These are phyloP conservation scores for Colletotrichum sp. DNA, from an alignment of 2,329 filamentous ascomycete genomes.

Conservation along the genomic window DNA sequence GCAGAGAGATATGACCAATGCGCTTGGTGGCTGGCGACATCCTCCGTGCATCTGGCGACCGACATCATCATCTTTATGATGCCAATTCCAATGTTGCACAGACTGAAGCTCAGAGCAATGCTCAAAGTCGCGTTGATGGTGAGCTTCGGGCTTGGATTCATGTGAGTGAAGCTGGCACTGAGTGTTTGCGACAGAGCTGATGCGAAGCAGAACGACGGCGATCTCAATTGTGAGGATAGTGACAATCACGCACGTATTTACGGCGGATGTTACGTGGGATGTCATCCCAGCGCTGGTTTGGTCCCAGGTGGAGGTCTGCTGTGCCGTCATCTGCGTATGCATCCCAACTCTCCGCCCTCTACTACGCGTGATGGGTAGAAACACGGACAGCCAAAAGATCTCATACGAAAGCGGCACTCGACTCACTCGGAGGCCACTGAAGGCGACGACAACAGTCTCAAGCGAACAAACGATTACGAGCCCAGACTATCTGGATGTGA, in stretches of 20 bases:
- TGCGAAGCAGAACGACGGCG: neutral
- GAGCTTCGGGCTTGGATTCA: slow-evolving; percentile 14
- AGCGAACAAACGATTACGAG: neutral
- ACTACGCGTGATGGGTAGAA: neutral
- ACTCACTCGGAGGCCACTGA: neutral
- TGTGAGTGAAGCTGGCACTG: neutral
- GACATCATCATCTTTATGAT: slow-evolving; percentile 17
- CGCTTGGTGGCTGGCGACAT: slow-evolving; percentile 2
- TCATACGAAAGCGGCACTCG: neutral
- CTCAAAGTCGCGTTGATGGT: neutral
- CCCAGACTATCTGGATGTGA: neutral
- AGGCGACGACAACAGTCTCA: neutral
- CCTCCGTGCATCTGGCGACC: neutral
- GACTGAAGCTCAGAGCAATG: neutral
- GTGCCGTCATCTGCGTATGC: slow-evolving; percentile 8
- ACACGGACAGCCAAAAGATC: neutral
- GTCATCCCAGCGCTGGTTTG: slow-evolving; percentile 5
- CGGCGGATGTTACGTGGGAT: slow-evolving; percentile 1
- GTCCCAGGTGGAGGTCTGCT: slow-evolving; percentile 9
- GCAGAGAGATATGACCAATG: neutral
- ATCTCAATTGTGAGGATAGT: slow-evolving; percentile 10
- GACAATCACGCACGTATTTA: neutral
- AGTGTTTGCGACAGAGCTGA: neutral
- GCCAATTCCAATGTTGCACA: slow-evolving; percentile 4
- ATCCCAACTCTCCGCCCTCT: slow-evolving; percentile 17